phyloP scores from a whole-genome alignment of 2,329 filamentous ascomycete species.

The Elsinoe arachidis region DNA sequence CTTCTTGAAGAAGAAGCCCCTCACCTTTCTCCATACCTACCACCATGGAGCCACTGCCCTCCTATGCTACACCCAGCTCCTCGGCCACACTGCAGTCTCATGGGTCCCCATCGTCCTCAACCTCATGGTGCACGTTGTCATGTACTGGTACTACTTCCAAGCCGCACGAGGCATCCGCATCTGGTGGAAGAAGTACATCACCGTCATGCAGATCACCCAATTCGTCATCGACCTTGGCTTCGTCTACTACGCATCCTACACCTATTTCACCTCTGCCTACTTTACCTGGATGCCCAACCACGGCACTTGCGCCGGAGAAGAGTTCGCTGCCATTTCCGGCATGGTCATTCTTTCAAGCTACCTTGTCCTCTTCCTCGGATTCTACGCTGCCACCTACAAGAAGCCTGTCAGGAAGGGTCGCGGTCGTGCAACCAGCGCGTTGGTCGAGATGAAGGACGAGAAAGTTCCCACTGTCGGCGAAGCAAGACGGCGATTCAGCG shows the following conservation, averaged over 20 bases:
- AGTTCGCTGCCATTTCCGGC: conserved; percentile 88
- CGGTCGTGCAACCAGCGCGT: conserved; percentile 71
- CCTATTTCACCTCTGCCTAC: conserved; percentile 91
- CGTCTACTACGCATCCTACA: conserved; percentile 98
- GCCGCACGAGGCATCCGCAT: conserved; percentile 88
- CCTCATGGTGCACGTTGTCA: conserved; percentile 88
- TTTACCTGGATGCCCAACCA: conserved; percentile 74
- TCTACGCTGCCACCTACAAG: conserved; percentile 96
- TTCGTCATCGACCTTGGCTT: conserved; percentile 97
- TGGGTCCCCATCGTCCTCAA: conserved; percentile 94
- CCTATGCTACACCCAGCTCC: conserved; percentile 94
- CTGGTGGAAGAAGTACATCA: conserved; percentile 99
- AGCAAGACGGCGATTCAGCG: conserved; percentile 44
- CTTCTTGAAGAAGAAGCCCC: conserved; percentile 98
- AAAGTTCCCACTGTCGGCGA: conserved; percentile 50
- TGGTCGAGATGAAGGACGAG: conserved; percentile 75
- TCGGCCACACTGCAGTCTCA: conserved; percentile 84
- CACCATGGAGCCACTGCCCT: conserved; percentile 95
- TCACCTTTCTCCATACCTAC: conserved; percentile 98
- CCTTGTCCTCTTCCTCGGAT: conserved; percentile 95
- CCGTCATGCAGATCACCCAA: conserved; percentile 90
- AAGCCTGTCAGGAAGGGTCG: conserved; percentile 66
- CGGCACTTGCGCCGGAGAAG: conserved; percentile 86
- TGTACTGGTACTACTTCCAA: conserved; percentile 99
- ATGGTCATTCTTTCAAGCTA: conserved; percentile 91